These are phyloP conservation scores for Coriaria nepalensis DNA, from an alignment of 306 rosid genomes.

Conservation along the genomic window DNA sequence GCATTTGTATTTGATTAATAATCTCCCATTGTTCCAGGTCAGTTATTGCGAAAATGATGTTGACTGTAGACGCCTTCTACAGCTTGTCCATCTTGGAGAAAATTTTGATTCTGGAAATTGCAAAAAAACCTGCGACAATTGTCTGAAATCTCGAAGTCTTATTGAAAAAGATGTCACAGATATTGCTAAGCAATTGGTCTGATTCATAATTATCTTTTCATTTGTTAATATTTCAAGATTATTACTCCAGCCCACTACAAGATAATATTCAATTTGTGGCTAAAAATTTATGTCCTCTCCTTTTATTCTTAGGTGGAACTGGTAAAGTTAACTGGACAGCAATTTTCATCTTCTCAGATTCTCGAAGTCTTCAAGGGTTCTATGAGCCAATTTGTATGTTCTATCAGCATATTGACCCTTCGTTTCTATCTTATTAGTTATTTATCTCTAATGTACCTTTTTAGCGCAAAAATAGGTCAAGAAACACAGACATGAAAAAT, in stretches of 20 bases:
- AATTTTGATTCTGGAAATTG: constrained; percentile 71
- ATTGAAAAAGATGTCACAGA: constrained; percentile 80
- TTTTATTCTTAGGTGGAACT: constrained; percentile 60
- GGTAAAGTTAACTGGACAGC: constrained; percentile 63
- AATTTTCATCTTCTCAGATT: constrained; percentile 72
- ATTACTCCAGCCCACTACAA: neutral
- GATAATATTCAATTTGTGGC: neutral
- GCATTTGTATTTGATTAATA: constrained; percentile 1
- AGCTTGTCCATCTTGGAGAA: constrained; percentile 90
- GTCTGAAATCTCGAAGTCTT: constrained; percentile 51
- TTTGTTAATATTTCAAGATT: constrained; percentile 8
- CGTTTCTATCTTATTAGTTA: constrained; percentile 7
- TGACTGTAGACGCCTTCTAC: constrained; percentile 82
- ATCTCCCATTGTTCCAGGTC: constrained; percentile 44
- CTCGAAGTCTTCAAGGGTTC: constrained; percentile 92
- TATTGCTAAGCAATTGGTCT: constrained; percentile 77
- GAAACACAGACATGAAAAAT: constrained; percentile 62
- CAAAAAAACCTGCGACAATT: constrained; percentile 92
- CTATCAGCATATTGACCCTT: constrained; percentile 9
- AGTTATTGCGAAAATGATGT: constrained; percentile 89
- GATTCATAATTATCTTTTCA: constrained; percentile 17
- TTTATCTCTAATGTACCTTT: constrained; percentile 13
- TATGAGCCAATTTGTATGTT: constrained; percentile 68
- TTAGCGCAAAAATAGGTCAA: constrained; percentile 48
- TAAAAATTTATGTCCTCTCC: neutral